These are phyloP conservation scores for Vitis hybrid DNA, from an alignment of 177 flowering plant genomes.

Conservation along the genomic window DNA sequence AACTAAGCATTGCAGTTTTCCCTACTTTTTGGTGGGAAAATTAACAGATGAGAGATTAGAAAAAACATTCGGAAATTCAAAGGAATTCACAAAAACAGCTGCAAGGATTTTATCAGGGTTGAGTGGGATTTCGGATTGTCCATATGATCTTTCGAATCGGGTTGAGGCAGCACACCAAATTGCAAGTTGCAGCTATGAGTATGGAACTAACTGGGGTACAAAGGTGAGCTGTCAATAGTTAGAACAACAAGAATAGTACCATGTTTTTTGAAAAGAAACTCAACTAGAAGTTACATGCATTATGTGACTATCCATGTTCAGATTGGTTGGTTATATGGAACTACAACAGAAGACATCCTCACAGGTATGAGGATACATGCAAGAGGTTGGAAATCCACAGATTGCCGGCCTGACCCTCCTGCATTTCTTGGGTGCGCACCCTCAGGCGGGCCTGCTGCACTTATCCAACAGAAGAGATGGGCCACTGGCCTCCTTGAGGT, in stretches of 20 bases:
- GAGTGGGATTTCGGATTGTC: not conserved
- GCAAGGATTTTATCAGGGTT: conserved; percentile 12
- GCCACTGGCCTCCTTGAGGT: conserved; percentile 51
- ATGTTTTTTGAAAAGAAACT: too few relatives aligned
- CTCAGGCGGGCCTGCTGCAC: conserved; percentile 16
- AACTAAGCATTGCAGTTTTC: too few relatives aligned
- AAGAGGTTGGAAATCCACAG: conserved; percentile 41
- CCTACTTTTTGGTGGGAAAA: conserved; percentile 14
- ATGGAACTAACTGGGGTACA: conserved; percentile 47
- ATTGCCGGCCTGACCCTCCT: conserved; percentile 30
- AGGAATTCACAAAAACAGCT: conserved; percentile 26
- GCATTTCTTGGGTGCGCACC: conserved; percentile 49
- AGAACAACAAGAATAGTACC: not conserved
- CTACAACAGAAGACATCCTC: conserved; percentile 43
- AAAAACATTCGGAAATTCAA: conserved; percentile 32
- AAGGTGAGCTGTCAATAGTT: conserved; percentile 22
- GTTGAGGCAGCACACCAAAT: conserved; percentile 38
- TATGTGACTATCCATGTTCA: conserved; percentile 6
- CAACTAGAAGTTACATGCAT: too few relatives aligned
- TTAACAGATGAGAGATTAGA: conserved; percentile 5
- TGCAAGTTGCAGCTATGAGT: conserved; percentile 42
- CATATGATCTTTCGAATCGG: conserved; percentile 12
- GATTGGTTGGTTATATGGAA: conserved; percentile 63
- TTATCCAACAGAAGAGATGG: conserved; percentile 57
- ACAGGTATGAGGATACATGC: conserved; percentile 46